A percentile compares a stretch with the other conserved stretches of the same genome.
These are phyloP conservation scores for Rhizopogon sp. DNA, from an alignment of 768 basidiomycete genomes.

Conservation along the genomic window DNA sequence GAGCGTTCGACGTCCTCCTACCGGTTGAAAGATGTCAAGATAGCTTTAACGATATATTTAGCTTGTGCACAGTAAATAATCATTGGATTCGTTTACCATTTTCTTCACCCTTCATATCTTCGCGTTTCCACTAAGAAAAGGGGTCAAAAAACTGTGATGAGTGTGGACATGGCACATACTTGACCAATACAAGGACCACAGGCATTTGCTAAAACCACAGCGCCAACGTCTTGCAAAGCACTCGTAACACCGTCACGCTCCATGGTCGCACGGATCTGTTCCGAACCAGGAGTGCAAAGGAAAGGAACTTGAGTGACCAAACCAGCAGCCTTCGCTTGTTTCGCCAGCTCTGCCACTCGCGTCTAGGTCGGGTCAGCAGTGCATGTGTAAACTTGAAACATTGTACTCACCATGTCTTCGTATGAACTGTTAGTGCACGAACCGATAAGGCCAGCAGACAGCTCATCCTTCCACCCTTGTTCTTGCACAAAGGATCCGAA, in stretches of 20 bases:
- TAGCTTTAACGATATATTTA: slow-evolving; percentile 47
- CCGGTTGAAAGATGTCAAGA: slow-evolving; percentile 96
- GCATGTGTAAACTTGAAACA: background rate
- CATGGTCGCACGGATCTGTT: slow-evolving; percentile 96
- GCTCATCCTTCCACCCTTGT: slow-evolving; percentile 90
- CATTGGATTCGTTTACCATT: slow-evolving; percentile 55
- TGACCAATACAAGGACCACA: slow-evolving; percentile 99
- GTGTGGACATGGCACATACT: slow-evolving; percentile 31
- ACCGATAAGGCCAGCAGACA: slow-evolving; percentile 90
- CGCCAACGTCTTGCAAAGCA: slow-evolving; percentile 84
- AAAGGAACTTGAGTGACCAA: slow-evolving; percentile 82
- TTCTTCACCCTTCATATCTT: slow-evolving; percentile 81
- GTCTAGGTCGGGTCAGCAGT: slow-evolving; percentile 45
- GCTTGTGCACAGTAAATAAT: background rate
- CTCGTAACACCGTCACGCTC: slow-evolving; percentile 88
- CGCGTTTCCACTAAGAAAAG: slow-evolving; percentile 77
- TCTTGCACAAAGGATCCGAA: slow-evolving; percentile 77
- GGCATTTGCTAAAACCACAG: slow-evolving; percentile 91
- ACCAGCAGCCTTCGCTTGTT: slow-evolving; percentile 83
- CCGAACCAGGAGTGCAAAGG: slow-evolving; percentile 86
- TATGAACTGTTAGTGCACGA: slow-evolving; percentile 99
- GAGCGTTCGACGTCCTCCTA: slow-evolving; percentile 28
- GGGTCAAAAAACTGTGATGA: slow-evolving; percentile 2
- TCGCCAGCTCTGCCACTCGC: slow-evolving; percentile 84
- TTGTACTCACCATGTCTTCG: slow-evolving; percentile 73